Evolutionary conservation across 768 basidiomycete genomes (phyloP), one percentile per base, ranked within the genome.

Genomic region (Chalciporus chontae): DNA sequence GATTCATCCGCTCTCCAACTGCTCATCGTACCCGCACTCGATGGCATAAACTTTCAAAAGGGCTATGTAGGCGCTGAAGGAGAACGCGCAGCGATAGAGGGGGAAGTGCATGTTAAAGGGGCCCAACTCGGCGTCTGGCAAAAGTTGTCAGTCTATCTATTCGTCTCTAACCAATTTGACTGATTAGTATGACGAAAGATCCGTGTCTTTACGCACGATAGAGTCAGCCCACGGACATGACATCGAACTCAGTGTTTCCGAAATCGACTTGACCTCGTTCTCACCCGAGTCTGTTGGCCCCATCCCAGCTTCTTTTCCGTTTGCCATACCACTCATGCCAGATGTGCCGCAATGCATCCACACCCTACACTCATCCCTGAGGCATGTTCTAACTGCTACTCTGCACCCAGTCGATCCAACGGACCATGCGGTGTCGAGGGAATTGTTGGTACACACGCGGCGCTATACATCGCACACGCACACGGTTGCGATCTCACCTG

Each of bases 271-370:
- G 38, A 82, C 76, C 54, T 73, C 78, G 8, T 69, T 73, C 39
- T 66, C 71, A 14, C 65, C 61, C 9, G 56, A 67, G 37, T 61
- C 74, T 42, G 54, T 61, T 41, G 59, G 71, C 17, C 51, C 71
- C 19, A 71, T 84, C 50, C 85, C 86, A 5, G 75, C 82, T 2
- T 77, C 79, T 18, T 79, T 86, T 52, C 82, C 85, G n/a, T 94
- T 94, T 68, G 80, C 88, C 32, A 83, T 94, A 52, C 88, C 87
- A 10, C 75, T 94, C 45, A 79, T 76, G 51, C 69, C 79, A 37
- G 92, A 94, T 67, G 83, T 87, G 6, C 92, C 92, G 0, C 88
- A 93, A 64, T 89, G 87, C 36, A 74, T 93, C 26, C 82, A 84
- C 58, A 88, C 90, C 4, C 74, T 83, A 14, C 79, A 79, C 54